Evolutionary conservation across 1,139 yeast genomes (phyloP).

Genomic region (Arxiozyma slooffiae): DNA sequence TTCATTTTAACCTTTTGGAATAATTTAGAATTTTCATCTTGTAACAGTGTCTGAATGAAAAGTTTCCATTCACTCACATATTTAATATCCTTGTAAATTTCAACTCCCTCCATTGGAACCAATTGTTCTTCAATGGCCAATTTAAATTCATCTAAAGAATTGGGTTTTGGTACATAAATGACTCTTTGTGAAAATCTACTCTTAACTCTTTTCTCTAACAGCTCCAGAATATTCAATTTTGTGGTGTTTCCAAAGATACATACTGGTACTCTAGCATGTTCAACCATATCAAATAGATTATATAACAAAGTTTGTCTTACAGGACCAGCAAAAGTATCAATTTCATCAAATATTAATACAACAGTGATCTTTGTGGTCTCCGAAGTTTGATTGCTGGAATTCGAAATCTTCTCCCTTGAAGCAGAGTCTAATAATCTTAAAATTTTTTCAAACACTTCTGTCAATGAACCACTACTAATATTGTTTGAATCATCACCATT

Average conservation of each 20-base stretch:
- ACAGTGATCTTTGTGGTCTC: constrained; percentile 41
- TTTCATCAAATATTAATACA: constrained; percentile 72
- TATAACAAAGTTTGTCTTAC: constrained; percentile 75
- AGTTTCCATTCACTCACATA: constrained; percentile 42
- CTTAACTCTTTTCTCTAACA: constrained; percentile 81
- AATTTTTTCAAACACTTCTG: constrained; percentile 45
- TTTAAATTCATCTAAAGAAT: constrained; percentile 37
- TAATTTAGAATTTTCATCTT: constrained; percentile 27
- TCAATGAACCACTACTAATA: constrained; percentile 41
- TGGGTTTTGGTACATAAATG: constrained; percentile 48
- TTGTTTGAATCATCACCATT: constrained; percentile 18
- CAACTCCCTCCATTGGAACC: constrained; percentile 17
- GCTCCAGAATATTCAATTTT: constrained; percentile 64
- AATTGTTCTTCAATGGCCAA: constrained; percentile 30
- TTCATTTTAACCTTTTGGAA: constrained; percentile 36
- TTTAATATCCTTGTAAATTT: constrained; percentile 12
- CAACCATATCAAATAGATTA: constrained; percentile 77
- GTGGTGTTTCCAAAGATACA: constrained; percentile 76
- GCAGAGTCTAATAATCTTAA: constrained; percentile 37
- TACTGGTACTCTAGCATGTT: constrained; percentile 64
- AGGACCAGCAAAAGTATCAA: constrained; percentile 66
- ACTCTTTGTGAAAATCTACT: constrained; percentile 81
- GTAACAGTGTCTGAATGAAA: constrained; percentile 32
- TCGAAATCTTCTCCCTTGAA: constrained; percentile 14
- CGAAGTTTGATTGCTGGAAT: constrained; percentile 5